Base-by-base conservation (phyloP, 139 green algal species). In the Tetradesmus lagerheimii region DNA sequence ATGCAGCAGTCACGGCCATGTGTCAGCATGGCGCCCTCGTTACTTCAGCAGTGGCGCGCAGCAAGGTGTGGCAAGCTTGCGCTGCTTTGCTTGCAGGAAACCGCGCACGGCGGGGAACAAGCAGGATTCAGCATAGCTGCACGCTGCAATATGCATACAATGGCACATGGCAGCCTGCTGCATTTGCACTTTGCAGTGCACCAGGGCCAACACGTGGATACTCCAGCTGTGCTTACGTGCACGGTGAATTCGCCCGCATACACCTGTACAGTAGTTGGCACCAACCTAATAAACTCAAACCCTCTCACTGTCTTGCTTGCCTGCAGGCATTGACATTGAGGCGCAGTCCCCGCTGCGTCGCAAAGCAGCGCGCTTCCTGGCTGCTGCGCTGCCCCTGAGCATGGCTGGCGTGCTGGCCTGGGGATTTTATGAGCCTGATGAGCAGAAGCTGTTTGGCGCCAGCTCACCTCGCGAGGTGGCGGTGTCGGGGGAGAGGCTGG, bases 401-500 rank as follows among this genome's bases (percentile, higher is more conserved):
- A 89, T 91, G 18, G 80, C 74, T 27, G 88, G 88, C 4, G 50
- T 89, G 20, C 35, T 91, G 35, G 83, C 80, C 31, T 91, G 62
- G 53, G 88, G 80, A 25, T 91, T 85, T 67, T 14, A 14, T 0
- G 27, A 89, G n/a, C 88, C 88, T n/a, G 88, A 91, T 66, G 66
- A 88, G 23, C 41, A 88, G 34, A 5, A 35, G 20, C n/a, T 86
- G 14, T 37, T 78, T 79, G 14, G 12, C 5, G 80, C 78, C 11
- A 66, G 53, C 64, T 66, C 66, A 11, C 88, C 80, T 11, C 80
- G 37, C 16, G 80, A 88, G 79, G 81, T 89, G 29, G 31, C 80
- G 2, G 20, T 80, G 4, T 34, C 29, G 1, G 87, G 88, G 15
- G 88, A 95, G 67, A 80, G 57, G 1, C 47, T 96, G 38, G 93